phyloP scores from a whole-genome alignment of 148 eudicot genomes.

The Chenopodium quinoa region DNA sequence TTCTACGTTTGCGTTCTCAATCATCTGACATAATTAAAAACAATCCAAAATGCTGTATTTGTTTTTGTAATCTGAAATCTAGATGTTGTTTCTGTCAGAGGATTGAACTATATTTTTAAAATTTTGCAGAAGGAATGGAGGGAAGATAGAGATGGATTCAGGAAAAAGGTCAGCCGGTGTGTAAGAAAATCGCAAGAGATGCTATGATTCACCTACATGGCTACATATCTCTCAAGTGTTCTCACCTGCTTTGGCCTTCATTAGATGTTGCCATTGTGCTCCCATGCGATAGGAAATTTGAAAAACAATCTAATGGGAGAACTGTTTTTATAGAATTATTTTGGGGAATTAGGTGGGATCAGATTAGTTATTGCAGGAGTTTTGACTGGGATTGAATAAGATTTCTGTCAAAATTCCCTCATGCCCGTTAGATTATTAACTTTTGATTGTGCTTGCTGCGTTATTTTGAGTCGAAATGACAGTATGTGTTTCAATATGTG shows the following conservation, averaged over 20 bases:
- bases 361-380: conserved; percentile 4
- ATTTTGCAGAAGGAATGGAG: conserved; percentile 52
- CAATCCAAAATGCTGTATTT: neutral
- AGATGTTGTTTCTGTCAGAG: neutral
- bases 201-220: conserved; percentile 26
- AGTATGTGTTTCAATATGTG: conserved; percentile 13
- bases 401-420: conserved; percentile 9
- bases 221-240: neutral
- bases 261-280: conserved; percentile 15
- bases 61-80: neutral
- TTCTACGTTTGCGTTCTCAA: neutral
- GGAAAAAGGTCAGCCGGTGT: conserved; percentile 44
- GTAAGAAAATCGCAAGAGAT: conserved; percentile 50
- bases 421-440: conserved; percentile 7
- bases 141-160: conserved; percentile 43
- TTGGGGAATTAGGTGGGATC: conserved; percentile 12
- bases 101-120: neutral
- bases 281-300: neutral
- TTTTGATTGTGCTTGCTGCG: conserved; percentile 9
- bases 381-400: conserved; percentile 19
- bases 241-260: conserved; percentile 13
- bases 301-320: conserved; percentile 5
- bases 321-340: conserved; percentile 18
- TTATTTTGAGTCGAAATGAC: conserved; percentile 20
- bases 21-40: neutral